Evolutionary conservation across 306 rosid species (phyloP), one percentile per base, ranked within the genome.

Genomic region (Ziziphus jujuba): DNA sequence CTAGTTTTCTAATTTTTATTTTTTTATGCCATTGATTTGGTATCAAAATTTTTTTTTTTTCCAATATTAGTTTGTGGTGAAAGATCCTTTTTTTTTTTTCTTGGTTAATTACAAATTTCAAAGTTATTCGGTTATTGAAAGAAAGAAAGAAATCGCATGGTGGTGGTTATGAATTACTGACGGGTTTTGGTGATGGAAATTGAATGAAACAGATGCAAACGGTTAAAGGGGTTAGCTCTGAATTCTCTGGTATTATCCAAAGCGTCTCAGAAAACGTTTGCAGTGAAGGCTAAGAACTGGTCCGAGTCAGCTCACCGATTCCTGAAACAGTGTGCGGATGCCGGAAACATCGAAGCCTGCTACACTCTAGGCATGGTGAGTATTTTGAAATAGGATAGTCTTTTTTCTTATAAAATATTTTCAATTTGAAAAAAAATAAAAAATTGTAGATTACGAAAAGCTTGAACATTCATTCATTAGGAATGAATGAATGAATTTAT

Each of bases 311-410:
- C 95, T 68, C 97, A 90, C 62, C 88, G 86, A 0, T 92, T 90
- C 44, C 79, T 92, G 33, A 92, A 90, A 77, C 91, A 22, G n/a
- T 87, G 95, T 17, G 80, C 84, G 59, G 97, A 90, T 14, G 85
- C 98, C 49, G 98, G 97, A n/a, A 92, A 92, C 78, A 72, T 81
- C 1, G 97, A 87, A 63, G 98, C 98, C 3, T 85, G 89, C 72
- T 92, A 89, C 65, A 86, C 93, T 65, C 87, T 92, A 11, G 98
- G 98, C 84, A 90, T 92, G 98, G 98, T 92, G 2, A 76, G 96
- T 79, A 47, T 22, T n/a, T n/a, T n/a, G n/a, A n/a, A n/a, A n/a
- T n/a, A n/a, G n/a, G n/a, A n/a, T n/a, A n/a, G n/a, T n/a, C n/a
- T n/a, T n/a, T n/a, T n/a, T n/a, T n/a, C n/a, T n/a, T n/a, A n/a